A percentile compares a stretch with the other conserved stretches of the same genome.
phyloP scores from a whole-genome alignment of 2,329 filamentous ascomycete genomes.

The Penicillium nordicum region DNA sequence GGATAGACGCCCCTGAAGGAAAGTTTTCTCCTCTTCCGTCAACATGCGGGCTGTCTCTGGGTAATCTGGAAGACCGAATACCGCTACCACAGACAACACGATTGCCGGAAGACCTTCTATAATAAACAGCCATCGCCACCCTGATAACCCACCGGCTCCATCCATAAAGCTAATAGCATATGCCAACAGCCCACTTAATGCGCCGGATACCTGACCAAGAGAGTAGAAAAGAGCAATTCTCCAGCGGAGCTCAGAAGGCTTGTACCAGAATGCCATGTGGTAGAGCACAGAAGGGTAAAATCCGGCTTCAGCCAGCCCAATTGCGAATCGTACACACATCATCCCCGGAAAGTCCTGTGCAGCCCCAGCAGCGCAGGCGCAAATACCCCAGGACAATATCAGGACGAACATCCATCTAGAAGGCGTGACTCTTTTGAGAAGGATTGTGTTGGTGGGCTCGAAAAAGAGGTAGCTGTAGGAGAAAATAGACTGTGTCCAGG shows the following conservation, averaged over 20 bases:
- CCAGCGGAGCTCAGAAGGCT: constrained; percentile 34
- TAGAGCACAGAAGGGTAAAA: constrained; percentile 38
- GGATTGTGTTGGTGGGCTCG: constrained; percentile 39
- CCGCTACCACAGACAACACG: constrained; percentile 27
- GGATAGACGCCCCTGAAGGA: constrained; percentile 28
- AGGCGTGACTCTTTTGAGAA: constrained; percentile 36
- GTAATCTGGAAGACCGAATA: constrained; percentile 34
- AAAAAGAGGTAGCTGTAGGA: constrained; percentile 42
- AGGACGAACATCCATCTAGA: constrained; percentile 38
- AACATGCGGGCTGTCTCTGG: constrained; percentile 32
- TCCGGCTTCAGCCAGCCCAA: constrained; percentile 37
- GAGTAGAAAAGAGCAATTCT: constrained; percentile 41
- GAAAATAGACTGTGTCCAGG: constrained; percentile 43
- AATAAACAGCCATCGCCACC: constrained; percentile 42
- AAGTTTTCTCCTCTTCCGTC: constrained; percentile 25
- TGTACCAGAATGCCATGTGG: constrained; percentile 43
- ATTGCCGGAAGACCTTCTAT: constrained; percentile 38
- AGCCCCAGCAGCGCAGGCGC: constrained; percentile 36
- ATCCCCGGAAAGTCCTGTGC: constrained; percentile 36
- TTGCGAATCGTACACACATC: constrained; percentile 40
- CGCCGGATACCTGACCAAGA: constrained; percentile 34
- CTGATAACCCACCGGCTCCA: constrained; percentile 29
- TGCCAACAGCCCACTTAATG: constrained; percentile 35
- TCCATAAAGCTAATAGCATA: constrained; percentile 41
- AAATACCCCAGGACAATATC: constrained; percentile 38